Base-by-base conservation (phyloP, 2,329 filamentous ascomycete genomes). In the Venturia oleaginea region DNA sequence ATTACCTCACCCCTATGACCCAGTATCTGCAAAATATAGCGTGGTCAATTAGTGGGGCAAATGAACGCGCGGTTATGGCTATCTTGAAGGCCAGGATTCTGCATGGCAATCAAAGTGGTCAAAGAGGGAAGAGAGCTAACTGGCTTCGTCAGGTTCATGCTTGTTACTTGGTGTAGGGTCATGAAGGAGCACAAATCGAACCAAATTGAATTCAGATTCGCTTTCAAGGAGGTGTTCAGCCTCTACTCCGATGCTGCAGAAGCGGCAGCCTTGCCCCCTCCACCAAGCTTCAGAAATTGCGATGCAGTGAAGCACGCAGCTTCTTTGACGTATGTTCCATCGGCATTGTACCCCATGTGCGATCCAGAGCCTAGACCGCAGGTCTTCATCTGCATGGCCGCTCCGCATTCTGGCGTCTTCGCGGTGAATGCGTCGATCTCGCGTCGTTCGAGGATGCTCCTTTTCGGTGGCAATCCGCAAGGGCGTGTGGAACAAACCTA, bases 271-370 rank as follows among this genome's bases (percentile, higher is more conserved):
- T 34, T 57, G 7, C 22, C 51, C 27, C 24, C 24, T 8, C 51
- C 51, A 37, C 27, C 38, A 19, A 27, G 34, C 19, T 59, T 64
- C 46, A 59, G 32, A 17, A 60, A 55, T 27, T 64, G 62, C 13
- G 24, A 30, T 4, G 32, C 27, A 11, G 51, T 59, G 51, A 37
- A 64, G 57, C 63, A 64, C 15, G 63, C 63, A 24, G 63, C 63
- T 8, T 32, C 63, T 30, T 24, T 57, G 1, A 64, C 63, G 51
- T 64, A 64, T 19, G 42, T 34, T 3, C 63, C 63, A 61, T 64
- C 63, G 15, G 54, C 27, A 34, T 48, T 54, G 30, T 61, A 64
- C 6, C 54, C 55, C 38, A 64, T 19, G 17, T 64, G 63, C 7
- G 55, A 57, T 7, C 63, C 63, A 19, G 27, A 40, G 2, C 63